Evolutionary conservation across 192 early-diverging fungal species (phyloP).

Genomic region (Radiomyces spectabilis): DNA sequence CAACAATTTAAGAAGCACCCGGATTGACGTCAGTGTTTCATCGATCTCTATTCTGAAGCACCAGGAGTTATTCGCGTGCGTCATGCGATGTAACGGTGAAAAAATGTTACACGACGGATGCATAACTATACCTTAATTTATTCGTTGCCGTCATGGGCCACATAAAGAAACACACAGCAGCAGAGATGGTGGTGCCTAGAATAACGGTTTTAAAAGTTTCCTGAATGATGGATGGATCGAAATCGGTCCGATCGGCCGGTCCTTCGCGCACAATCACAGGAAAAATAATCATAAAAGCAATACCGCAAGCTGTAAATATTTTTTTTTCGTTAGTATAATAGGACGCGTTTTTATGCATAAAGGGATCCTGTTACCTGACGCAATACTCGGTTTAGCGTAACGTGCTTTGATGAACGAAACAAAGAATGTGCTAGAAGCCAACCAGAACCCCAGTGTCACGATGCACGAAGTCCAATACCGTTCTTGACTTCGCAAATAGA

Average conservation of each 20-base stretch:
- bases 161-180: conserved; percentile 27
- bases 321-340: neutral
- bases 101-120: too few species aligned
- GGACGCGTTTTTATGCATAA: neutral
- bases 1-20: conserved; percentile 47
- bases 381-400: conserved; percentile 35
- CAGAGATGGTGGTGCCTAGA: conserved; percentile 30
- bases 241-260: conserved; percentile 20
- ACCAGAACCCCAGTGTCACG: conserved; percentile 35
- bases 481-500: conserved; percentile 33
- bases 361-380: conserved; percentile 28
- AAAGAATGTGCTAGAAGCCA: conserved; percentile 39
- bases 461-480: conserved; percentile 26
- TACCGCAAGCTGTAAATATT: conserved; percentile 18
- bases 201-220: conserved; percentile 30
- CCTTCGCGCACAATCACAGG: conserved; percentile 35
- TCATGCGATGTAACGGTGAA: too few species aligned
- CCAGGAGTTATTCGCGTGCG: neutral
- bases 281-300: conserved; percentile 43
- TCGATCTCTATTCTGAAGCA: conserved; percentile 28
- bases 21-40: conserved; percentile 46
- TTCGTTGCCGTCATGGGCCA: conserved; percentile 44
- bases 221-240: conserved; percentile 24
- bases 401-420: conserved; percentile 39
- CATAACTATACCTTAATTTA: conserved; percentile 29